Base-by-base conservation (phyloP, 2,329 filamentous ascomycete genomes). In the Epichloe baconii region DNA sequence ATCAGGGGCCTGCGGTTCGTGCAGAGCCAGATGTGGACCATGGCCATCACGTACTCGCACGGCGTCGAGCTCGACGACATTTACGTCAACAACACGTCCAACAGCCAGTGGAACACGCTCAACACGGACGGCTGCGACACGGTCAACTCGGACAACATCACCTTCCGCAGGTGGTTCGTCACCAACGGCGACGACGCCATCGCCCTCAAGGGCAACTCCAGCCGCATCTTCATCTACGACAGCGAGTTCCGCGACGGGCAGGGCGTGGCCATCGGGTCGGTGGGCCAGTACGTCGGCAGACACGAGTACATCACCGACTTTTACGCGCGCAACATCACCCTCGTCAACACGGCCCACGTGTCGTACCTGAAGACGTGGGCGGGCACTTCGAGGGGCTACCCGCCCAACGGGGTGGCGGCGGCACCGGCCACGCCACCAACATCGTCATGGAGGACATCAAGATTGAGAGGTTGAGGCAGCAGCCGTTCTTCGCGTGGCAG, bases 341-440 rank as follows among this genome's bases (percentile, higher is more conserved):
- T 71, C 48, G 56, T 67, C 46, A 67, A 73, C 52, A 77, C 72
- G 4, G 57, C 68, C 1, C 71, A 77, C 54, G 72, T 68, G 1
- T 68, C 67, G n/a, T 77, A 78, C 55, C 61, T 80, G 53, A 81
- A 82, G 65, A 80, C 77, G 0, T 82, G 78, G 78, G 76, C 75
- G 0, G 76, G 74, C 17, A 62, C 72, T 10, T 68, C 68, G 37
- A 67, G 68, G 31, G 73, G 75, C 17, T 74, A 71, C 48, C 75
- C 75, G 1, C 77, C 77, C 1, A 81, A 82, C 55, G 77, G 78
- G 78, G 77, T 2, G 77, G 77, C 11, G 78, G 75, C 15, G 78
- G 78, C 3, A 58, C 73, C 0, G 77, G 77, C 10, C 68, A 57
- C 43, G 64, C 62, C 3, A 51, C 55, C 23, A 62, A 63, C 56